These are phyloP conservation scores for Curvularia hawaiiensis DNA, from an alignment of 2,329 filamentous ascomycete genomes.

Conservation along the genomic window DNA sequence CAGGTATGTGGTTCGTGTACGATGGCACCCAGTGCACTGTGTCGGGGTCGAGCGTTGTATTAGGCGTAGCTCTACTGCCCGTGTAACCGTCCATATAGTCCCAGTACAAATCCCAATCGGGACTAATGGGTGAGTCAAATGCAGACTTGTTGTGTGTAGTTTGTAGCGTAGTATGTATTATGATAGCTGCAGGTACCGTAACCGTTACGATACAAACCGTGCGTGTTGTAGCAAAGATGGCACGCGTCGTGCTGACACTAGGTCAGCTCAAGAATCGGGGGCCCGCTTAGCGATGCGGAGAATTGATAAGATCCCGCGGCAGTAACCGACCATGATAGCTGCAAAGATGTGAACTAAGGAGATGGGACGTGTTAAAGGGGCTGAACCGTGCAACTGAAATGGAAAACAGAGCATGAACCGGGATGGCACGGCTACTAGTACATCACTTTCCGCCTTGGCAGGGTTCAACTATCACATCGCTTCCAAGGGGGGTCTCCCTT, in stretches of 20 bases:
- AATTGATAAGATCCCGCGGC: too few relatives aligned
- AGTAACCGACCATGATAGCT: background rate
- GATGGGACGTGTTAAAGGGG: background rate
- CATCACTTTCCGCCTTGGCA: background rate
- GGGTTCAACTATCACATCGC: background rate
- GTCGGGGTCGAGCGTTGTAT: background rate
- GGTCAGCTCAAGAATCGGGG: background rate
- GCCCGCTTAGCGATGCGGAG: background rate
- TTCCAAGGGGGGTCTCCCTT: background rate
- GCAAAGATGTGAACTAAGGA: background rate
- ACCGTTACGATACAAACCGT: background rate
- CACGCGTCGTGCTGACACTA: background rate
- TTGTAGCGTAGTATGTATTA: background rate
- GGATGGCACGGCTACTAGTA: background rate
- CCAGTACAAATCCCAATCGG: background rate
- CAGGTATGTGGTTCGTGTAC: conserved; percentile 1
- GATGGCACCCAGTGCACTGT: background rate
- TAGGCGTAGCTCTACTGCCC: background rate
- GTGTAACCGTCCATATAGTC: background rate
- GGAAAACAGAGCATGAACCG: background rate
- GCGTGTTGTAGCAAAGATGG: background rate
- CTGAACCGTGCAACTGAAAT: background rate
- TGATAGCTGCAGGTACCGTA: background rate
- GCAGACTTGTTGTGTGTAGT: background rate
- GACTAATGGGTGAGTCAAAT: background rate